Evolutionary conservation across 1,284 basidiomycete genomes (phyloP).

Genomic region (Microstroma glucosiphilum): DNA sequence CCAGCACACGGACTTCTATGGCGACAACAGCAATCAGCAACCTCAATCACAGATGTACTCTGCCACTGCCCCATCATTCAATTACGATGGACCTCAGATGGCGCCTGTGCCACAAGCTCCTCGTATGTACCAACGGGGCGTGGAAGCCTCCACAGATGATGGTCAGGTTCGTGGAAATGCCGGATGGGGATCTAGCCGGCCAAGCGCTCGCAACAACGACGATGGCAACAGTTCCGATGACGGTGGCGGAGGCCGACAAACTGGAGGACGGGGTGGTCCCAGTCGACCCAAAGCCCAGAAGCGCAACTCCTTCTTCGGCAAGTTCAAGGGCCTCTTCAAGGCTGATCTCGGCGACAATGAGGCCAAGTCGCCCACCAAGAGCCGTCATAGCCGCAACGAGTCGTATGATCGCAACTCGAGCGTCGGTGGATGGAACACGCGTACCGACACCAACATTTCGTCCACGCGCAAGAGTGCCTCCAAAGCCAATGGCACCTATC

Average conservation of each 20-base stretch:
- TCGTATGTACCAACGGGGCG: slow-evolving; percentile 14
- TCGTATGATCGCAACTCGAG: slow-evolving; percentile 11
- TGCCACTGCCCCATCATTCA: slow-evolving; percentile 16
- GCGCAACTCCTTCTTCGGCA: slow-evolving; percentile 37
- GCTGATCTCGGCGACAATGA: slow-evolving; percentile 28
- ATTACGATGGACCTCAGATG: slow-evolving; percentile 25
- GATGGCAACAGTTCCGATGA: slow-evolving; percentile 14
- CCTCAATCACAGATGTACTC: slow-evolving; percentile 12
- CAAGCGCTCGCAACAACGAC: background rate
- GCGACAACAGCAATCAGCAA: background rate
- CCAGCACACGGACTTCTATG: slow-evolving; percentile 9
- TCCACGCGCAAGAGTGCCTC: slow-evolving; percentile 15
- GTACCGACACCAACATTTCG: slow-evolving; percentile 19
- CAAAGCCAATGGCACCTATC: slow-evolving; percentile 1
- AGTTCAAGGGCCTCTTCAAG: slow-evolving; percentile 45
- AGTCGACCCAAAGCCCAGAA: slow-evolving; percentile 19
- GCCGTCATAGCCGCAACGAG: slow-evolving; percentile 4
- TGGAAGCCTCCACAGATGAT: slow-evolving; percentile 10
- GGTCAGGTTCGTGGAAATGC: slow-evolving; percentile 8
- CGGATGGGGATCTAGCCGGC: slow-evolving; percentile 13
- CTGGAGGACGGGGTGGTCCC: background rate
- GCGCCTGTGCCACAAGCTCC: slow-evolving; percentile 26
- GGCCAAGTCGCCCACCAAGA: background rate
- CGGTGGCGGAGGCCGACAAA: slow-evolving; percentile 21
- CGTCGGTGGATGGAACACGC: slow-evolving; percentile 22